Base-by-base conservation (phyloP, 768 basidiomycete genomes). In the Leccinum obscurum region DNA sequence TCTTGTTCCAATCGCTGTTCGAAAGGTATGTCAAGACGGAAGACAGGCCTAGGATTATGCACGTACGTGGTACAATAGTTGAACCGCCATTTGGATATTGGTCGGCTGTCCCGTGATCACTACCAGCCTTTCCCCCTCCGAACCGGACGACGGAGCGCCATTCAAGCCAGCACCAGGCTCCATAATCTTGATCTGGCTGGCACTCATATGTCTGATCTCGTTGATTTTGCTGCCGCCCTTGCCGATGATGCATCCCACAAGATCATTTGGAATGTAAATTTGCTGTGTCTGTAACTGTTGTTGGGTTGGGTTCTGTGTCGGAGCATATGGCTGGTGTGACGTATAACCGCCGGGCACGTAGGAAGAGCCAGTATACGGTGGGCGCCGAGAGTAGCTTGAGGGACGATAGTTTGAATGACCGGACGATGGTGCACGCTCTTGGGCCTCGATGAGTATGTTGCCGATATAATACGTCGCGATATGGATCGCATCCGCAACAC, bases 391-490 rank as follows among this genome's bases (percentile, higher is more conserved):
- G 37, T 81, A 76, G 67, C 77, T 83, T 63, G 89, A 80, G 51
- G 90, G 93, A 50, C 87, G 88, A 72, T 88, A 92, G 44, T 66
- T 74, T 24, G 78, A 73, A 68, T 78, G 76, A 54, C 83, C 77
- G 59, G 86, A 78, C 54, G 90, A 80, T 4, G 91, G 91, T 83
- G 85, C 85, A 60, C 89, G 88, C 63, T 93, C 91, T 71, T 93
- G 89, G 6, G 93, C 89, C 73, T 97, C 94, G 66, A 96, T 90
- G 57, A 99, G 87, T 68, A 98, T 97, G 64, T 95, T 98, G 57
- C 97, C 97, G 62, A 99, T 95, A 75, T 99, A 98, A 78, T 98
- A 99, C 4, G 96, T 98, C 44, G 97, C 97, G 63, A 99, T 99
- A 75, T 99, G 97, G 59, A 99, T 95, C 32, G 97, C 97, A 73